Evolutionary conservation across 129 eudicot genomes (phyloP).

Genomic region (Lactuca saligna): DNA sequence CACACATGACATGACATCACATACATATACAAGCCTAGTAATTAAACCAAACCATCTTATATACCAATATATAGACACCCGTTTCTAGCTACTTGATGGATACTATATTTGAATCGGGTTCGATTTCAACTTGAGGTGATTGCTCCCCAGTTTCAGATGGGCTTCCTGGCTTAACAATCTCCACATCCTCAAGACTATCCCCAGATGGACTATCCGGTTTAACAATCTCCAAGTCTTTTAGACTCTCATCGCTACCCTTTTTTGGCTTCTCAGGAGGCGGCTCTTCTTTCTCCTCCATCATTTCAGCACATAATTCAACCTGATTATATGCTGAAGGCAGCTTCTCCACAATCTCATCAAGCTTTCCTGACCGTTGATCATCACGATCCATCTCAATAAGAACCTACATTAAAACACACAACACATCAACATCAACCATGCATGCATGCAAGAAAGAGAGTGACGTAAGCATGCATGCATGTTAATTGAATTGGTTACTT

Average conservation of each 20-base stretch:
- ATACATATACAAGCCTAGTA: not conserved
- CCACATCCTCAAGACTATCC: constrained; percentile 35
- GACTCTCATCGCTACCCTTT: constrained; percentile 31
- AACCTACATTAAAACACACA: constrained; percentile 43
- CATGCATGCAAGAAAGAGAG: not conserved
- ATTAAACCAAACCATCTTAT: not conserved
- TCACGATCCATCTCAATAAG: constrained; percentile 87
- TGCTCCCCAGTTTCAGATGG: constrained; percentile 10
- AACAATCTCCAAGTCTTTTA: constrained; percentile 34
- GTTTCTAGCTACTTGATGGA: constrained; percentile 21
- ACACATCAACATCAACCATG: constrained; percentile 7
- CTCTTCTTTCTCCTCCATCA: constrained; percentile 18
- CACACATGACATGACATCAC: not conserved
- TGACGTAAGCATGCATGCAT: not conserved
- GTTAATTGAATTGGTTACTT: constrained; percentile 40
- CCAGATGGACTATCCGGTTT: constrained; percentile 21
- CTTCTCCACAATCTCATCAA: constrained; percentile 48
- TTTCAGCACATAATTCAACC: constrained; percentile 37
- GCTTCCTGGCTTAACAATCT: constrained; percentile 22
- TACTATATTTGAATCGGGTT: constrained; percentile 22
- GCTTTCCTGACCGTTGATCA: constrained; percentile 53
- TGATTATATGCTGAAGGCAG: constrained; percentile 61
- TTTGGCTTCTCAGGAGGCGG: constrained; percentile 16
- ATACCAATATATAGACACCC: constrained; percentile 1
- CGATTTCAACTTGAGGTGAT: constrained; percentile 21